Evolutionary conservation across 2,329 filamentous ascomycete species (phyloP), one percentile per base, ranked within the genome.

Genomic region (Ceratocystis ficicola): DNA sequence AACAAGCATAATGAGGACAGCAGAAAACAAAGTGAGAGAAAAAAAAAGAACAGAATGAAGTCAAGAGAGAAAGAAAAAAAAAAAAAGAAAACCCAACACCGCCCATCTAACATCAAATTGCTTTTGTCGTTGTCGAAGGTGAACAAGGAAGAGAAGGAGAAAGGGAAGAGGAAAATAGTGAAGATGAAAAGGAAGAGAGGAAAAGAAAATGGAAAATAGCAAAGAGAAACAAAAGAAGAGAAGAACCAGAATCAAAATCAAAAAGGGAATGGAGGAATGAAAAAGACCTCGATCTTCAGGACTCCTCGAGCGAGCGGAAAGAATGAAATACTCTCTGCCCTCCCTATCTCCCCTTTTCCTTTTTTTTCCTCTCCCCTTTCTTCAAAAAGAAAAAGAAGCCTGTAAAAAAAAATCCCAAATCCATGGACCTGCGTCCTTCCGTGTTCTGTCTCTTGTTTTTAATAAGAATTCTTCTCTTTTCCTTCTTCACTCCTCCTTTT

Each of bases 401-500:
- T 62, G 25, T n/a, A 62, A n/a, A n/a, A 57, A 32, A 41, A 41
- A 41, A 15, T 15, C 36, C 36, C 12, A 41, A 15, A 32, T 57
- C 15, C 52, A 30, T 22, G 52, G 52, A 57, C 52, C 52, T 57
- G 52, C 52, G 52, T 57, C 52, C 52, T 15, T 32, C 52, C 28
- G 17, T n/a, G 32, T 57, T 28, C 52, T 57, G 25, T 57, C 10
- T 57, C 25, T 57, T 30, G 8, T 25, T 25, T 25, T 22, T 25
- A 41, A 41, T 5, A 41, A 41, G 36, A 41, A 41, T 52, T 25
- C n/a, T 22, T 25, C 12, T 36, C 15, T 60, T 30, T 30, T 6
- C 6, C 32, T 41, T 62, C 59, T 32, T 44, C 60, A 60, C 48
- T 64, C 44, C 15, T 67, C 65, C 75, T 84, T 84, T 71, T 77